Percentiles rank a stretch among this genome's conserved stretches.
Conservation (phyloP, 2,329 filamentous ascomycete genomes). For the Penicillium digitatum region DNA sequence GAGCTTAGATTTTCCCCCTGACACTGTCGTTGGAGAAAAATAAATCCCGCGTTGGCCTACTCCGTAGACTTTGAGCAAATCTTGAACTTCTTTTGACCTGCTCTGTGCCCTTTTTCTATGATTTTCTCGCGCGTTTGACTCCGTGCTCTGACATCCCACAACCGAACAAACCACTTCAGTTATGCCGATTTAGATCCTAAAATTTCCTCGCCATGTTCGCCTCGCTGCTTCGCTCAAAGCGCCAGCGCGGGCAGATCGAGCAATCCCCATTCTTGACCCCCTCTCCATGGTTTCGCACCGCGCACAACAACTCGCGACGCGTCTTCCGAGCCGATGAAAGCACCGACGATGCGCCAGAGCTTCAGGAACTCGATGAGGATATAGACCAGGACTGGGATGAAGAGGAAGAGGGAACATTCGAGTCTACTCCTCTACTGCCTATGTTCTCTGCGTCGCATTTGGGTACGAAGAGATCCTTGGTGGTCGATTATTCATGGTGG, state of each 20-base stretch:
- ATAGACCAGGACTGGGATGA: slow-evolving; percentile 38
- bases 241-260: slow-evolving; percentile 15
- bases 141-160: slow-evolving; percentile 1
- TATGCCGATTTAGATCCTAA: slow-evolving; percentile 11
- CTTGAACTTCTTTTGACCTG: neutral
- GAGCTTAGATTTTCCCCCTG: neutral
- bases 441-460: slow-evolving; percentile 77
- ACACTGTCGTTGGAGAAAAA: neutral
- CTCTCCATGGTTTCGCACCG: slow-evolving; percentile 15
- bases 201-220: slow-evolving; percentile 17
- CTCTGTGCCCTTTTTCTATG: neutral
- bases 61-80: neutral
- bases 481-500: neutral
- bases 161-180: neutral
- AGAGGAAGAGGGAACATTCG: slow-evolving; percentile 42
- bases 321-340: slow-evolving; percentile 8
- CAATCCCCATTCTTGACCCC: slow-evolving; percentile 17
- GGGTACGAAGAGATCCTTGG: slow-evolving; percentile 48
- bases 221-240: slow-evolving; percentile 22
- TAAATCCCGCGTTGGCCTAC: slow-evolving; percentile 2
- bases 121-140: neutral
- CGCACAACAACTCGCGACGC: slow-evolving; percentile 10
- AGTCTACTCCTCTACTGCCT: slow-evolving; percentile 59
- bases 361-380: slow-evolving; percentile 38
- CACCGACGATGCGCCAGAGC: slow-evolving; percentile 17